Evolutionary conservation across 2,329 filamentous ascomycete species (phyloP), one percentile per base, ranked within the genome.

Genomic region (Cercospora canescens): DNA sequence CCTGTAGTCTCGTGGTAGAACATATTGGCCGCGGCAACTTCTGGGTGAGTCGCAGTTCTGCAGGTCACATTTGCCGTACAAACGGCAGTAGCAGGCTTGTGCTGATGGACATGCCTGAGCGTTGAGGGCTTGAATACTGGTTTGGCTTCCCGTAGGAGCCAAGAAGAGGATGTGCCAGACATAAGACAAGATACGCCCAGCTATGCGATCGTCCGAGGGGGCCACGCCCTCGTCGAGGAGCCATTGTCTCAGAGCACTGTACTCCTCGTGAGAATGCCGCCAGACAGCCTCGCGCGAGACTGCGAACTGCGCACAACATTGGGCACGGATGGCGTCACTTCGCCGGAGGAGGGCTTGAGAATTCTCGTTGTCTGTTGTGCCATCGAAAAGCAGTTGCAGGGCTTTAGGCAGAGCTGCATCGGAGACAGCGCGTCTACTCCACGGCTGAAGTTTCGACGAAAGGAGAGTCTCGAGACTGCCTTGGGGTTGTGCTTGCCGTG

Each of bases 261-360:
- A 86, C 69, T 86, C 83, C 11, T 82, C 81, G 1, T 79, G 77
- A 0, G 79, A 79, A 73, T 86, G 83, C 65, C 81, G 80, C 74
- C 79, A 81, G 18, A 87, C 80, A 18, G 79, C 78, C 12, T 82
- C 78, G 5, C 82, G 76, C 3, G 81, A 78, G 24, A 86, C 84
- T 12, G 82, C 83, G 72, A 87, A 87, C 67, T 86, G 86, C 11
- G 85, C 85, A 75, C 85, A 87, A 72, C 85, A 87, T 62, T 74
- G 72, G 34, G 72, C 65, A 9, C 67, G 68, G 12, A 74, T 57
- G 1, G 66, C 67, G 45, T 73, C 71, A 24, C 37, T 52, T 8
- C 73, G 85, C 81, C 50, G 81, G 72, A 79, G 83, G 73, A 75
- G 77, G 73, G 69, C 81, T 69, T 70, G 80, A 14, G 60, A 56